Conservation (phyloP, 805 yeast genomes). For the Lipomyces kockii region DNA sequence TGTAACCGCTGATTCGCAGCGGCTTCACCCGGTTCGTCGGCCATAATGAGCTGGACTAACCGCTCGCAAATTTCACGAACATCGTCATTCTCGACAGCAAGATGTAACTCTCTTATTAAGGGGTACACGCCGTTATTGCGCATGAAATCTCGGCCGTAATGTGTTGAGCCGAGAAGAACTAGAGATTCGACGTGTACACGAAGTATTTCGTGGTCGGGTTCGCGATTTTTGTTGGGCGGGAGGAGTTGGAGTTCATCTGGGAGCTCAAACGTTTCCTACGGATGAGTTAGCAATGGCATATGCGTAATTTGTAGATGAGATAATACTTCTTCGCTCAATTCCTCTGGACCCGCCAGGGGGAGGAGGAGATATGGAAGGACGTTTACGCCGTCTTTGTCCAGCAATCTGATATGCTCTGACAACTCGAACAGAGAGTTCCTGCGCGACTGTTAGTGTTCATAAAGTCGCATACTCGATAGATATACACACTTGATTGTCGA, state of each 20-base stretch:
- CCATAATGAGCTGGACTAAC: conserved; percentile 87
- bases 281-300: not conserved
- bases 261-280: conserved; percentile 70
- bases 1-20: conserved; percentile 55
- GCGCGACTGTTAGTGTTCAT: not conserved
- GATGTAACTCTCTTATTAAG: conserved; percentile 75
- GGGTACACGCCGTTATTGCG: conserved; percentile 87
- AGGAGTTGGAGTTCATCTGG: conserved; percentile 87
- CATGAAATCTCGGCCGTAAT: conserved; percentile 70
- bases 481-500: conserved; percentile 69
- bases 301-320: not conserved
- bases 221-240: conserved; percentile 76
- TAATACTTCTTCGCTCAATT: conserved; percentile 64
- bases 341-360: conserved; percentile 80
- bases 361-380: conserved; percentile 78
- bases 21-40: conserved; percentile 54
- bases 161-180: conserved; percentile 77
- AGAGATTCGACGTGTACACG: conserved; percentile 79
- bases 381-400: conserved; percentile 67
- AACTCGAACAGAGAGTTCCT: conserved; percentile 79
- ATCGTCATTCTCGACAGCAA: conserved; percentile 48
- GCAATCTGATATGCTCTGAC: conserved; percentile 62
- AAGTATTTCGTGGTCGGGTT: conserved; percentile 65
- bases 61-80: conserved; percentile 77
- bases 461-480: not conserved